phyloP scores from a whole-genome alignment of 1,284 basidiomycete genomes.

The Pholiota adiposa region DNA sequence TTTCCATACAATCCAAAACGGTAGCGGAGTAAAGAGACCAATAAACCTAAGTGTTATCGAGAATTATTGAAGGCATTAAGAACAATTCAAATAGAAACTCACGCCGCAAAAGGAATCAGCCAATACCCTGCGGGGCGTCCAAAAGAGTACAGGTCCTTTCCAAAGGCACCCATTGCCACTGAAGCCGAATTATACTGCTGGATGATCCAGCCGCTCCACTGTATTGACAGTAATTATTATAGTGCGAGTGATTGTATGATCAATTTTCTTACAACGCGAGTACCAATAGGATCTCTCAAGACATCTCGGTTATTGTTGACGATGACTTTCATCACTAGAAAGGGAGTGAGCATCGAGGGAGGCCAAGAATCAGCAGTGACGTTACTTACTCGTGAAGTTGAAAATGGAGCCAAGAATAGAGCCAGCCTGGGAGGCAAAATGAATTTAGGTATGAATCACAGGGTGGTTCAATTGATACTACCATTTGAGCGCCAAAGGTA shows the following conservation, averaged over 20 bases:
- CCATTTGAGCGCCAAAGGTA: conserved; percentile 62
- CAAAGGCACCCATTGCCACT: conserved; percentile 58
- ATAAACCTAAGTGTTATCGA: conserved; percentile 36
- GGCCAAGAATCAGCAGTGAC: background rate
- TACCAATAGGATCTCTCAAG: conserved; percentile 52
- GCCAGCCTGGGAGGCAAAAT: conserved; percentile 23
- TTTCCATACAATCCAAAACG: conserved; percentile 53
- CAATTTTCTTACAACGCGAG: conserved; percentile 39
- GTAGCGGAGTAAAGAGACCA: conserved; percentile 52
- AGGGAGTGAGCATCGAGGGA: background rate
- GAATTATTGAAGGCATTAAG: background rate
- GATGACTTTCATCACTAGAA: conserved; percentile 53
- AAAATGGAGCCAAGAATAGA: conserved; percentile 43
- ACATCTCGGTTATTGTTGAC: conserved; percentile 51
- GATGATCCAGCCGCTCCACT: conserved; percentile 58
- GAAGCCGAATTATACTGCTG: conserved; percentile 59
- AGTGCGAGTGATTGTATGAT: background rate
- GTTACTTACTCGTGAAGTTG: conserved; percentile 49
- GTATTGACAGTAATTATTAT: background rate
- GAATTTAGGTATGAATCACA: background rate
- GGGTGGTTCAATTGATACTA: conserved; percentile 2
- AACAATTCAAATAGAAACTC: conserved; percentile 9
- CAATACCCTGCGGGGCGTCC: conserved; percentile 51
- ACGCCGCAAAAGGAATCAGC: conserved; percentile 50
- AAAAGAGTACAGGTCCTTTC: conserved; percentile 48